Conservation (phyloP, 495 filamentous ascomycete genomes). For the Pyrenula massariospora region DNA sequence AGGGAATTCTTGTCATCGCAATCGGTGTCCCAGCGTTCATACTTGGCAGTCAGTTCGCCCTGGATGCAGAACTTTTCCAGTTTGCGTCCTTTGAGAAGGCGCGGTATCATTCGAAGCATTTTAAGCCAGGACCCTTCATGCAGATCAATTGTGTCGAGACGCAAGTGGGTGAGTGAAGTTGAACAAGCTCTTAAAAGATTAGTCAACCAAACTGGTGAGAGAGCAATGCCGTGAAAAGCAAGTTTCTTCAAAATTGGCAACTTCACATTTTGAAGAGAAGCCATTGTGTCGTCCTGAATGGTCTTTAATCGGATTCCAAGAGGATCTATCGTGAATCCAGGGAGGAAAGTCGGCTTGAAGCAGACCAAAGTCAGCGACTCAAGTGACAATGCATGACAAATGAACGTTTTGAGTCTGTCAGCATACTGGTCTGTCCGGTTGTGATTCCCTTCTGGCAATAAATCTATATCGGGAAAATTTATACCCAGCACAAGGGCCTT, state of each 20-base stretch:
- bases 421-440: neutral
- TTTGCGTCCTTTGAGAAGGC: neutral
- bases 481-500: neutral
- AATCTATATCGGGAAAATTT: neutral
- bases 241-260: neutral
- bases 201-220: neutral
- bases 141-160: neutral
- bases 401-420: neutral
- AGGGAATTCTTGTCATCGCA: neutral
- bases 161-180: neutral
- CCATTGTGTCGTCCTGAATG: too few species aligned
- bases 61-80: neutral
- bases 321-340: too few species aligned
- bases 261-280: too few species aligned
- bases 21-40: neutral
- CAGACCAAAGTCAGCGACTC: neutral
- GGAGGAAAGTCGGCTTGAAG: too few species aligned
- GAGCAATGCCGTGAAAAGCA: neutral
- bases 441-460: neutral
- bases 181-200: neutral
- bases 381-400: neutral
- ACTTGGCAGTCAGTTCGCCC: neutral
- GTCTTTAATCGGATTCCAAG: too few species aligned
- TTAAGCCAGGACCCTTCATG: neutral
- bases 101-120: neutral